A percentile compares a stretch with the other conserved stretches of the same genome.
Conservation (phyloP, 148 eudicot genomes). For the Talinum fruticosum region DNA sequence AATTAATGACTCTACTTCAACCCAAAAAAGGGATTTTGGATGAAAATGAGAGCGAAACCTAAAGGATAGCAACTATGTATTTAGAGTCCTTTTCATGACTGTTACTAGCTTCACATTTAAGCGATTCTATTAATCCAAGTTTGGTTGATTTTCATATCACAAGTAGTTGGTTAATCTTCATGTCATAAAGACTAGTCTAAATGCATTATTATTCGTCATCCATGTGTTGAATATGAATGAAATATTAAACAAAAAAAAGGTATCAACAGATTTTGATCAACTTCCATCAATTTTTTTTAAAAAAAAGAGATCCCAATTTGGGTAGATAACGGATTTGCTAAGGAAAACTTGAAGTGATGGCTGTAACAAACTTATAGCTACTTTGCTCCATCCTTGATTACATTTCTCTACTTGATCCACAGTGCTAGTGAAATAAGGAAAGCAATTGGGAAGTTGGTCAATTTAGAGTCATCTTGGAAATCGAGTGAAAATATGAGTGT, state of each 20-base stretch:
- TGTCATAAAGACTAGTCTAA: not conserved
- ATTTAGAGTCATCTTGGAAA: not conserved
- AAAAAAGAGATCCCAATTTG: slow-evolving; percentile 5
- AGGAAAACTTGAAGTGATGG: slow-evolving; percentile 12
- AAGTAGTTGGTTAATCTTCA: slow-evolving; percentile 5
- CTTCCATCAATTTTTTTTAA: no score
- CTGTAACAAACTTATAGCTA: slow-evolving; percentile 4
- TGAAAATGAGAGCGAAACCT: not conserved
- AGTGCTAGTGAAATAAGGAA: not conserved
- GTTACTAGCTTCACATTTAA: slow-evolving; percentile 2
- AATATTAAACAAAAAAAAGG: not conserved
- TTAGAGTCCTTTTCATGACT: not conserved
- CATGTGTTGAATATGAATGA: not conserved
- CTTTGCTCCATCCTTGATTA: slow-evolving; percentile 10
- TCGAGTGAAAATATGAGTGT: not conserved
- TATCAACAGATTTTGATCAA: not conserved
- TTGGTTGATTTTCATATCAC: slow-evolving; percentile 1
- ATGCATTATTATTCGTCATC: not conserved
- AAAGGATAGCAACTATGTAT: not conserved
- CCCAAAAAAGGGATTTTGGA: not conserved
- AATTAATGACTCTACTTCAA: no score
- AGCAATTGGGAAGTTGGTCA: not conserved
- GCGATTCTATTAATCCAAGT: not conserved
- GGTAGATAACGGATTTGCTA: slow-evolving; percentile 15
- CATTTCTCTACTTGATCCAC: not conserved